Evolutionary conservation across 805 yeast species (phyloP), one percentile per base, ranked within the genome.

Genomic region (Metschnikowia peoriensis): DNA sequence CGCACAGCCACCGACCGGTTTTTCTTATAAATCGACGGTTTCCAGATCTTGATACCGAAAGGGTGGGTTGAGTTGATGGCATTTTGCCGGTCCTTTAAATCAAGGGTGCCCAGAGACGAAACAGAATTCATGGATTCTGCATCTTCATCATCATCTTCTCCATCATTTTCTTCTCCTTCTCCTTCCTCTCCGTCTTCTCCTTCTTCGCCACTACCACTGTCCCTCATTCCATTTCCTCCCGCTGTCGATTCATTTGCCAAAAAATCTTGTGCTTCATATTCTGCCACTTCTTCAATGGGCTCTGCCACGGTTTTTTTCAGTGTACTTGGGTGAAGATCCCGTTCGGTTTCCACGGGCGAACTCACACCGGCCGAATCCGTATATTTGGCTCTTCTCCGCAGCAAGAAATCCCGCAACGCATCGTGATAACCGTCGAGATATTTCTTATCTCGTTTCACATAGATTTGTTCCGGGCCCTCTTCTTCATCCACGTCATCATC

Each of bases 41-140:
- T 94, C 99, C 99, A 94, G 62, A 94, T 89, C 68, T 97, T 86
- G 44, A 94, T 93, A 78, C 99, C 99, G 64, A 94, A 94, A 0
- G 99, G 99, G 74, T 94, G 99, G 5, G 97, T 91, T 48, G 88
- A 85, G 66, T 94, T 94, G 66, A 94, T 94, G 14, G 99, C 99
- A 61, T 89, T 92, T 69, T 94, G 99, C 58, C 97, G 84, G 60
- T 92, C 97, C 54, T 94, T 78, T 50, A 93, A 77, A 5, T 97
- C 97, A 28, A 82, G 66, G 0, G 96, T 83, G 1, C 79, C 80
- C 14, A 66, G 54, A 1, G 77, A 67, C 1, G 68, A 55, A 1
- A 67, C 48, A 2, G 76, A 67, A 28, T 57, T 46, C 2, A 65
- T 51, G 0, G 74, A 71, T 2, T 50, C 65, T 2, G 53, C 52